phyloP scores from a whole-genome alignment of 495 filamentous ascomycete genomes.

The Daldinia caldariorum region DNA sequence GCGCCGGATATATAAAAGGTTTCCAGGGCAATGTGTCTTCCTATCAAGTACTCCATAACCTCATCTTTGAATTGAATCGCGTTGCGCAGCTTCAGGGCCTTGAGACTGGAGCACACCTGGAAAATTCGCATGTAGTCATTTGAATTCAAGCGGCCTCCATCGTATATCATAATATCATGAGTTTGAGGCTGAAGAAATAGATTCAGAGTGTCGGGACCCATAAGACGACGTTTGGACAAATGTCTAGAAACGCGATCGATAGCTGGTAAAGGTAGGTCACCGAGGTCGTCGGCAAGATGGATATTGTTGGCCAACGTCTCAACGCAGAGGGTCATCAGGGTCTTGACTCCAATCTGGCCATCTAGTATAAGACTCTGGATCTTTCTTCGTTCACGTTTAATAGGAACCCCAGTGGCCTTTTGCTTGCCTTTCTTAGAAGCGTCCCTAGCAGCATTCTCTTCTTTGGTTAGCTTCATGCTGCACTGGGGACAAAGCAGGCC shows the following conservation, averaged over 20 bases:
- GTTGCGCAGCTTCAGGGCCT: constrained; percentile 75
- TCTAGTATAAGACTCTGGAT: constrained; percentile 82
- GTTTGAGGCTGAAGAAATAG: constrained; percentile 78
- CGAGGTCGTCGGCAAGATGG: constrained; percentile 81
- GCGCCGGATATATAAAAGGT: constrained; percentile 75
- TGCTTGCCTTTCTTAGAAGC: constrained; percentile 60
- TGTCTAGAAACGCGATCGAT: constrained; percentile 82
- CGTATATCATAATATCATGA: constrained; percentile 77
- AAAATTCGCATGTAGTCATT: constrained; percentile 85
- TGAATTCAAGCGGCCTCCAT: constrained; percentile 76
- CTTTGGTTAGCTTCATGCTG: constrained; percentile 76
- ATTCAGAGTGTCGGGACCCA: constrained; percentile 74
- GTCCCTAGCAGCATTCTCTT: constrained; percentile 61
- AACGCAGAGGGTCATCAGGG: constrained; percentile 79
- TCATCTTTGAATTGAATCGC: constrained; percentile 88
- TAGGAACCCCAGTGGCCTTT: constrained; percentile 54
- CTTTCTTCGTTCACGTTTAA: constrained; percentile 65
- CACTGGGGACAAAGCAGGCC: constrained; percentile 87
- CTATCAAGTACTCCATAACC: constrained; percentile 80
- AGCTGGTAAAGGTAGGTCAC: constrained; percentile 73
- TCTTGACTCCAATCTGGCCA: constrained; percentile 76
- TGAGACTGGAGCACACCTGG: constrained; percentile 72
- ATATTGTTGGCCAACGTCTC: constrained; percentile 87
- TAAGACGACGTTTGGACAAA: constrained; percentile 78
- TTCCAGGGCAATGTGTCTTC: constrained; percentile 69